Base-by-base conservation (phyloP, 2,329 filamentous ascomycete genomes). In the Neopestalotiopsis rosae region DNA sequence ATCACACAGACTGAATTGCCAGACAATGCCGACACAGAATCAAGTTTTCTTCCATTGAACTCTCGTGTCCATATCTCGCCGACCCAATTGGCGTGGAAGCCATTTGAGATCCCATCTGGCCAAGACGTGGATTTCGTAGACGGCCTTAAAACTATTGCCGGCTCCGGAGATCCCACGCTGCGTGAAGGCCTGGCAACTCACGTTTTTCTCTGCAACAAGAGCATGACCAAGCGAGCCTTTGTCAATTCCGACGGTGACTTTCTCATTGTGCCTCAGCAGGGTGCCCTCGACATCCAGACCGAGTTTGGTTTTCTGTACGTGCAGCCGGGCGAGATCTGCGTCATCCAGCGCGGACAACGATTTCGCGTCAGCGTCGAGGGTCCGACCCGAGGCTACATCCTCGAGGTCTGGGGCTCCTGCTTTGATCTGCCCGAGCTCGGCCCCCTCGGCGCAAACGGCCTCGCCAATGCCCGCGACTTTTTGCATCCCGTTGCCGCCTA, bases 381-480 rank as follows among this genome's bases (percentile, higher is more conserved):
- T 74, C 87, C 88, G 0, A 86, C 87, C 0, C 84, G 89, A 64
- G 91, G 91, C 9, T 92, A 92, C 75, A 88, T 92, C 64, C 86
- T 90, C 42, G 91, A 93, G 76, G 80, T 92, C 14, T 92, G 89
- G 77, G 88, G 90, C 56, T 84, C 86, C 0, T 88, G 89, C 76
- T 92, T 90, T 72, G 82, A 87, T 61, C 86, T 93, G 0, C 91
- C 91, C 0, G 90, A 92, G 68, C 83, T 92, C 0, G 91, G 91
- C 0, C 89, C 89, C 0, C 83, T 92, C 4, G 91, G 91, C 0
- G 88, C 88, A 7, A 91, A 91, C 72, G 88, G 89, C 1, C 81
- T 92, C 20, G 91, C 91, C 9, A 90, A 91, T 70, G 82, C 85
- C 2, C 84, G 90, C 3, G 91, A 93, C 79, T 93, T 92, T 76